Evolutionary conservation across 176 grass and related monocot species (phyloP), one percentile per base, ranked within the genome.

Genomic region (Neostapfia colusana): DNA sequence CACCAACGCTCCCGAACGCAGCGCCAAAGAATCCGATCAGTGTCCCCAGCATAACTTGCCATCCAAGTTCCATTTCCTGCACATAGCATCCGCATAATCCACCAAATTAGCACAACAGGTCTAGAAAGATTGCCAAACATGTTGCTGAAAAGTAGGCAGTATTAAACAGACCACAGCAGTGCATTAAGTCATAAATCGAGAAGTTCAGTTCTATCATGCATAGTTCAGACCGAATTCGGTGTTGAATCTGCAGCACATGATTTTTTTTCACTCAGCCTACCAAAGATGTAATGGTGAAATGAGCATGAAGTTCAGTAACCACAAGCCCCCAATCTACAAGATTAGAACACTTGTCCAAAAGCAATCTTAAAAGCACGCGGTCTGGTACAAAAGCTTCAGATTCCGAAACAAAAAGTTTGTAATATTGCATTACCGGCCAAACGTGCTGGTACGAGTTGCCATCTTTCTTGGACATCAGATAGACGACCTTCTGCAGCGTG

Each of bases 1-100:
- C 89, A 0, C 92, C 92, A 2, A 95, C 92, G 15, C 92, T 96
- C 50, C 92, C 92, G 16, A 96, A 96, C 0, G 92, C 79, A 0
- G 89, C 81, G 14, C 89, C 92, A 4, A 92, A 92, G 81, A 96
- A 92, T 38, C 89, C 89, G 13, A 92, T 80, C 24, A 96, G 44
- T 6, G 89, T 45, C 0, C 89, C 89, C 39, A 96, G 34, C 36
- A 89, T 54, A 46, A 92, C 83, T 89, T 81, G 57, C 92, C 92
- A 96, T 20, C 86, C 92, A 0, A 96, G 50, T 83, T 85, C 60
- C 89, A 96, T 83, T 4, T 68, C 58, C 86, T 96, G 41, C 14
- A 58, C 42, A 34, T 13, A 72, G 31, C 63, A 67, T 40, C 44
- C 26, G 60, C 26, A 46, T 17, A 43, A 57, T 67, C 59, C 58